Base-by-base conservation (phyloP, 1,284 basidiomycete genomes). In the Gymnopus androsaceus region DNA sequence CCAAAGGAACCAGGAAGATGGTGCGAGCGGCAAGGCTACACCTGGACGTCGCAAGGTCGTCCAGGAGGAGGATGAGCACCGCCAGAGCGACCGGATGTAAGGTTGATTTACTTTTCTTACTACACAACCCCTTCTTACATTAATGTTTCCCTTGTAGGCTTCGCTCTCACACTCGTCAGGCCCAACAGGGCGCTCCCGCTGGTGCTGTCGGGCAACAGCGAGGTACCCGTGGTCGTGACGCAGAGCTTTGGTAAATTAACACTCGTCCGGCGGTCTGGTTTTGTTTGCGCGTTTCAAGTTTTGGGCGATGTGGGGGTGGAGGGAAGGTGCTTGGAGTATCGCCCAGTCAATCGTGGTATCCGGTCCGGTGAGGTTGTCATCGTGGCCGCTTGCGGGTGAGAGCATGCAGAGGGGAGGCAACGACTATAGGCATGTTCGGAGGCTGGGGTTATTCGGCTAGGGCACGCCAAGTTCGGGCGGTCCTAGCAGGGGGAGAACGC, bases 101-200 rank as follows among this genome's bases (percentile, higher is more conserved):
- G 87, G 49, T 27, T 27, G 28, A 38, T 27, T 5, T 15, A n/a
- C n/a, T 27, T 30, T 28, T 72, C 56, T 48, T 36, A 4, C 55
- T 63, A 56, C 55, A 60, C 49, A 57, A 44, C 58, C 51, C 19
- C 34, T 47, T 31, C 36, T 53, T 56, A 50, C 44, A 51, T 54
- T 59, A 64, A 64, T 57, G n/a, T n/a, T n/a, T n/a, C n/a, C n/a
- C 51, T 5, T 14, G 41, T 64, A 90, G 89, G 87, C 84, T 91
- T 65, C 88, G 89, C 65, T 91, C 89, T 59, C 88, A 91, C 76
- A 90, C 88, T 61, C 87, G 88, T 66, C 89, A 90, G 75, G 85
- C 83, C 64, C 86, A 90, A 69, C 81, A 83, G 66, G 72, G 72
- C 23, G 72, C 76, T 21, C 81, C 84, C 58, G n/a, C n/a, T n/a